These are phyloP conservation scores for Themeda triandra DNA, from an alignment of 176 grass and related monocot genomes.

Conservation along the genomic window DNA sequence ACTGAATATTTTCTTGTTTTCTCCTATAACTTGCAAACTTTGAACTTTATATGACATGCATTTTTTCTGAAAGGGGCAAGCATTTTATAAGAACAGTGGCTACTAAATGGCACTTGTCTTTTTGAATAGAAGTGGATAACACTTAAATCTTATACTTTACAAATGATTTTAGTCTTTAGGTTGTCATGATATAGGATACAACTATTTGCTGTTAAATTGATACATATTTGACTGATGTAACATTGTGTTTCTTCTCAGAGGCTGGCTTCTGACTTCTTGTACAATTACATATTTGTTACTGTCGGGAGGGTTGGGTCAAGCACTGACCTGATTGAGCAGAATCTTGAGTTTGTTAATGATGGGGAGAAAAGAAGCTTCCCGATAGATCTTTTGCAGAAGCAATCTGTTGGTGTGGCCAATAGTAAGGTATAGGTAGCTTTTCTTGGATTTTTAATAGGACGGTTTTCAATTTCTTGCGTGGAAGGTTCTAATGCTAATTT, in stretches of 20 bases:
- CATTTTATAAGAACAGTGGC: background rate
- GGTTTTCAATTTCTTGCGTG: background rate
- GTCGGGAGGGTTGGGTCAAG: conserved; percentile 80
- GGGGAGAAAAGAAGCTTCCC: conserved; percentile 62
- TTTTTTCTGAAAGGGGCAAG: background rate
- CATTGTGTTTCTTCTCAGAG: conserved; percentile 36
- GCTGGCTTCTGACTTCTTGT: conserved; percentile 67
- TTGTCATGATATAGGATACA: background rate
- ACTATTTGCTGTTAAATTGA: background rate
- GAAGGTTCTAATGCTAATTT: background rate
- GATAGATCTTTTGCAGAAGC: conserved; percentile 49
- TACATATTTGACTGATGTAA: background rate
- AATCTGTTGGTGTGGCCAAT: conserved; percentile 32
- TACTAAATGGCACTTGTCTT: background rate
- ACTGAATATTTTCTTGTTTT: background rate
- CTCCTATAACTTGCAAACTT: background rate
- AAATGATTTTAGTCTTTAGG: background rate
- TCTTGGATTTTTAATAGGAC: background rate
- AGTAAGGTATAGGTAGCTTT: too few relatives aligned
- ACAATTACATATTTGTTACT: conserved; percentile 83
- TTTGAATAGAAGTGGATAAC: background rate
- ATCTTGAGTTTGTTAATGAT: conserved; percentile 57
- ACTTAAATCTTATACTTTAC: background rate
- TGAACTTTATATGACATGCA: background rate
- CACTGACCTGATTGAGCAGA: conserved; percentile 79